Percentiles rank a stretch among this genome's conserved stretches.
phyloP scores from a whole-genome alignment of 305 asterid genomes.

The Fraxinus sp. region DNA sequence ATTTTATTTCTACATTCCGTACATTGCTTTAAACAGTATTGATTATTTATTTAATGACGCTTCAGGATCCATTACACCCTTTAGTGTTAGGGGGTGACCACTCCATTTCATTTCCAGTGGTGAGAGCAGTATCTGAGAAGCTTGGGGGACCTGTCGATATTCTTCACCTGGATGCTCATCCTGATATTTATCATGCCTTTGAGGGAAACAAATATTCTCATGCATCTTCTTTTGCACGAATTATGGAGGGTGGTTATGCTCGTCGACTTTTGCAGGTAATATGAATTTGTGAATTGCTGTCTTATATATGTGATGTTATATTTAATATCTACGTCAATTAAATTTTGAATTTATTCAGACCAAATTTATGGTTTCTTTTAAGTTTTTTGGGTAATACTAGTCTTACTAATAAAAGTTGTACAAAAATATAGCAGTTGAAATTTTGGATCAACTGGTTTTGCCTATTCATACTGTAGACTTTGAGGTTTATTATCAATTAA shows the following conservation, averaged over 20 bases:
- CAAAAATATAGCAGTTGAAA: background rate
- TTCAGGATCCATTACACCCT: constrained; percentile 80
- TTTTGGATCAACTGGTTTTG: background rate
- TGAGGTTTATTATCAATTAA: background rate
- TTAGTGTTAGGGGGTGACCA: constrained; percentile 97
- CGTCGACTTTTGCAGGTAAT: constrained; percentile 85
- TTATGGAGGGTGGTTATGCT: constrained; percentile 99
- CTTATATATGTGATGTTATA: constrained; percentile 1
- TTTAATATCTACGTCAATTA: background rate
- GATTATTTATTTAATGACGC: constrained; percentile 10
- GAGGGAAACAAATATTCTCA: constrained; percentile 97
- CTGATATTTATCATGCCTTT: constrained; percentile 84
- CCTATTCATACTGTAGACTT: background rate
- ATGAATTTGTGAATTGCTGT: constrained; percentile 1
- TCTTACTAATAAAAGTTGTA: background rate
- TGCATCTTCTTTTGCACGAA: constrained; percentile 94
- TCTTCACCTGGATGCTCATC: constrained; percentile 99
- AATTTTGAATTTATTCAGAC: background rate
- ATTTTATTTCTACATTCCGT: background rate
- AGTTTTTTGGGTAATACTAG: background rate
- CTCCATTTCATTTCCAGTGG: constrained; percentile 89
- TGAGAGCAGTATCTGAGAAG: constrained; percentile 96
- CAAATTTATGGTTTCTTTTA: background rate
- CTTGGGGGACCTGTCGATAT: constrained; percentile 96
- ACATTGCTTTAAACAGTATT: background rate